Conservation (phyloP, 345 rosid genomes). For the Salix purpurea region DNA sequence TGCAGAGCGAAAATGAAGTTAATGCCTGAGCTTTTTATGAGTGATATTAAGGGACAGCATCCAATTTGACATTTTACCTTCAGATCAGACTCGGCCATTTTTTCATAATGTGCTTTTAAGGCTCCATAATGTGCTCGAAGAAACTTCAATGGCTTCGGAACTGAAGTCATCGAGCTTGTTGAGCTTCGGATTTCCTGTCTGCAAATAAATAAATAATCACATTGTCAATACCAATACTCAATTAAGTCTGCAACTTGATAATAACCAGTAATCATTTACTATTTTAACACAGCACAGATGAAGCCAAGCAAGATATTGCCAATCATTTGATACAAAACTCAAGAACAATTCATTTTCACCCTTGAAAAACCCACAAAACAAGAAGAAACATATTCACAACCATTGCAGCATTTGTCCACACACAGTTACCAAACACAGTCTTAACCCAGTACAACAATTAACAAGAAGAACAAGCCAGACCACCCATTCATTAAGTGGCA, state of each 20-base stretch:
- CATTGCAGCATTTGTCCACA: background rate
- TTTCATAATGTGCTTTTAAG: constrained; percentile 60
- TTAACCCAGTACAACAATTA: background rate
- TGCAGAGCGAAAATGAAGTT: constrained; percentile 34
- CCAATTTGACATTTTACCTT: constrained; percentile 42
- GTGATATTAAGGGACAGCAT: background rate
- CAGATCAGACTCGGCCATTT: constrained; percentile 62
- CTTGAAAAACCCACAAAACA: background rate
- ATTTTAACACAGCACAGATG: background rate
- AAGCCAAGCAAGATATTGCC: background rate
- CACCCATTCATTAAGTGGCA: background rate
- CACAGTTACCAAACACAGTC: background rate
- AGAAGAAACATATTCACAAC: background rate
- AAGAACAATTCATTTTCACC: background rate
- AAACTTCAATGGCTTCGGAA: constrained; percentile 95
- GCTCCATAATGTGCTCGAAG: constrained; percentile 95
- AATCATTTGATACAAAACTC: background rate
- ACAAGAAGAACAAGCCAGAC: background rate
- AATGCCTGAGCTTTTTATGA: background rate
- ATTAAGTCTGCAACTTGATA: background rate
- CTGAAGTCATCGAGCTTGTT: constrained; percentile 97
- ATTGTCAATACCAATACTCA: background rate
- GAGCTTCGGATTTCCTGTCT: constrained; percentile 92
- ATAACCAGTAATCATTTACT: background rate
- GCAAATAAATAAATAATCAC: background rate